Evolutionary conservation across 2,329 filamentous ascomycete genomes (phyloP).

Genomic region (Paraconiothyrium brasiliense): DNA sequence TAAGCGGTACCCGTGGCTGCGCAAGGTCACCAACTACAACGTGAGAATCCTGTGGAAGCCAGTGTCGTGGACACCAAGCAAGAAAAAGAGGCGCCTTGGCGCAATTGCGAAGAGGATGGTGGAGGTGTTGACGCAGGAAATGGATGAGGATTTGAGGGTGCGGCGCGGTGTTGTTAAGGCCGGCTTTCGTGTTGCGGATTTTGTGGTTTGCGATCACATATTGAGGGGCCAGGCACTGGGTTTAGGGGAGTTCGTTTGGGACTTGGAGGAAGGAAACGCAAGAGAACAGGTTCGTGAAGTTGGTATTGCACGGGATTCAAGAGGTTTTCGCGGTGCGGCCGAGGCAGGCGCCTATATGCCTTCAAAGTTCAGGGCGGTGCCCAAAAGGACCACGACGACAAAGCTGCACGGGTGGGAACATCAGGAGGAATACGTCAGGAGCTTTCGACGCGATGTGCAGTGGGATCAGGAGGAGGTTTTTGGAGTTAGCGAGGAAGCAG

Average conservation of each 20-base stretch:
- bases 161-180: conserved; percentile 28
- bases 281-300: conserved; percentile 4
- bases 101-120: conserved; percentile 32
- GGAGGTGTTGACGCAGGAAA: conserved; percentile 25
- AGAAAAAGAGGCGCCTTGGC: conserved; percentile 28
- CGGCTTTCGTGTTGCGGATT: conserved; percentile 24
- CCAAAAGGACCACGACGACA: background rate
- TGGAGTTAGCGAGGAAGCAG: background rate
- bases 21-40: conserved; percentile 33
- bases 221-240: conserved; percentile 25
- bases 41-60: conserved; percentile 39
- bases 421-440: background rate
- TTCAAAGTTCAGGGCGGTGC: background rate
- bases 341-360: background rate
- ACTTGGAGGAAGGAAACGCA: background rate
- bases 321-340: background rate
- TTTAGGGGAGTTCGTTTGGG: conserved; percentile 23
- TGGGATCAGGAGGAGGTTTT: background rate
- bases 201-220: conserved; percentile 22
- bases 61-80: conserved; percentile 22
- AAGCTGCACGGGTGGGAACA: background rate
- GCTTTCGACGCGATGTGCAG: conserved; percentile 5
- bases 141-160: conserved; percentile 23
- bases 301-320: conserved; percentile 1
- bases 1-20: conserved; percentile 36